Conservation (phyloP, 306 rosid genomes). For the Acacia melanoxylon region DNA sequence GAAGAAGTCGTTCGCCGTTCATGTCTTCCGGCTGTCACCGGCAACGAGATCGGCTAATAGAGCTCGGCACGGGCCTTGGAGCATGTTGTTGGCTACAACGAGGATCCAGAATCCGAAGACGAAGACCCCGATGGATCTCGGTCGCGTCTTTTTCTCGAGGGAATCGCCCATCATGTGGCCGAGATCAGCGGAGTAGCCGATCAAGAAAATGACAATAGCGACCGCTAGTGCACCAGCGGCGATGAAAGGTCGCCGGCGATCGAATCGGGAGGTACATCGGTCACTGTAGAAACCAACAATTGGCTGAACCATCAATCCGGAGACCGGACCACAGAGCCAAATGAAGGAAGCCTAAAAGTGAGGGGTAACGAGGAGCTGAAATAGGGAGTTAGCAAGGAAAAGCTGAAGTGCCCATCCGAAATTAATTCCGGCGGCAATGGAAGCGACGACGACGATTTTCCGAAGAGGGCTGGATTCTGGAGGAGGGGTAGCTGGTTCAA, state of each 20-base stretch:
- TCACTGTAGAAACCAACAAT: conserved; percentile 82
- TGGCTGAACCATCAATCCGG: conserved; percentile 85
- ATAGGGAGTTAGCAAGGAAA: conserved; percentile 71
- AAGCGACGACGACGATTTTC: conserved; percentile 57
- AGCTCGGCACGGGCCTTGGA: neutral
- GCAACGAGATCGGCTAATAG: conserved; percentile 58
- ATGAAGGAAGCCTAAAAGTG: conserved; percentile 74
- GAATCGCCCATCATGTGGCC: conserved; percentile 63
- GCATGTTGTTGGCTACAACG: neutral
- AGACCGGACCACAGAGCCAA: conserved; percentile 94
- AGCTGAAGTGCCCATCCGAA: conserved; percentile 94
- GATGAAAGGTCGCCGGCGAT: conserved; percentile 90
- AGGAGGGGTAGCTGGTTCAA: conserved; percentile 8
- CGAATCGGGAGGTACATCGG: conserved; percentile 77
- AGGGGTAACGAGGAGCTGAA: conserved; percentile 70
- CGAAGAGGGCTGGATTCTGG: conserved; percentile 36
- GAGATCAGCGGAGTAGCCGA: conserved; percentile 82
- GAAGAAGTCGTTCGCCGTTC: conserved; percentile 45
- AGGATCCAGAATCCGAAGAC: conserved; percentile 76
- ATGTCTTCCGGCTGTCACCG: conserved; percentile 46
- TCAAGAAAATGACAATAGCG: conserved; percentile 65
- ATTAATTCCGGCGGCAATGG: conserved; percentile 86
- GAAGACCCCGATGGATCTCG: conserved; percentile 62
- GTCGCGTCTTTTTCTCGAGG: conserved; percentile 19
- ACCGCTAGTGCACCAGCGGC: conserved; percentile 55